Evolutionary conservation across 1,139 yeast species (phyloP), one percentile per base, ranked within the genome.

Genomic region (Pichia sorboxylosa): DNA sequence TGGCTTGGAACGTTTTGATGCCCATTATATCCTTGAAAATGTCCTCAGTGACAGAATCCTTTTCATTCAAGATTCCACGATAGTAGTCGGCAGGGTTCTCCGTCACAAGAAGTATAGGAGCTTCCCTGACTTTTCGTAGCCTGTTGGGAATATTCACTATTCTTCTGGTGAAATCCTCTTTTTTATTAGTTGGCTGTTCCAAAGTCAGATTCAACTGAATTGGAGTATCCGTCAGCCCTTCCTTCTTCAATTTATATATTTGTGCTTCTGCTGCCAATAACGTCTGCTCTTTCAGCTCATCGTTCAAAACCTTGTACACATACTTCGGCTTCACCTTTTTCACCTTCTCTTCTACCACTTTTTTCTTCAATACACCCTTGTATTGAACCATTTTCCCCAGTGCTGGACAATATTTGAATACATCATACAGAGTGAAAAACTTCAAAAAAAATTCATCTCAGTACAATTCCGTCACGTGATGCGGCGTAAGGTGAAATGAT

Each of bases 41-140:
- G 37, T 76, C 79, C 39, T 73, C 73, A 0, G 82, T 72, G 0
- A 69, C 64, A 1, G 71, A 57, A 25, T 64, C 71, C 37, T 66
- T 64, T 32, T 55, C 58, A 8, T 63, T 57, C 13, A 75, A 55
- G 3, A 57, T 59, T 8, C 58, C 59, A 29, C 76, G 62, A 45
- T 72, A 78, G 2, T 64, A 59, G 1, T 66, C 61, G 2, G 77
- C 66, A 1, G 85, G 84, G 47, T 78, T 85, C 43, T 76, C 78
- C 6, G 85, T 74, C 11, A 80, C 64, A 22, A 80, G 57, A 7
- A 79, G 51, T 4, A 79, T 66, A 21, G 73, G 59, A 36, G 67
- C 59, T 21, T 63, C 65, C 17, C 61, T 65, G 4, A 66, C 51
- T 37, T 60, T 63, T 41, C 62, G 69, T 36, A 70, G 54, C 35